phyloP scores from a whole-genome alignment of 306 rosid species.

The Sphenostylis stenocarpa region DNA sequence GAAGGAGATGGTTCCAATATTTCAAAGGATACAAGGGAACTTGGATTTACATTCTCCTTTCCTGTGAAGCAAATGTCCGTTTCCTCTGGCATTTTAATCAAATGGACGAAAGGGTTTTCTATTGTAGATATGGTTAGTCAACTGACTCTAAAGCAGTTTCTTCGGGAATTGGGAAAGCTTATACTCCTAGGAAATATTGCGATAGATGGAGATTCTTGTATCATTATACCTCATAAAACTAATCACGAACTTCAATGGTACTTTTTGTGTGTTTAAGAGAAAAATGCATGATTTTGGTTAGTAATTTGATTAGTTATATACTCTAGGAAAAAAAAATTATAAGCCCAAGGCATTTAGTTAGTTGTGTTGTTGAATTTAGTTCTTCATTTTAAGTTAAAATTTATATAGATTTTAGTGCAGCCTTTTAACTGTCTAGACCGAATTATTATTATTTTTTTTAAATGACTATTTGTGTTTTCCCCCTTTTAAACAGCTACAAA shows the following conservation, averaged over 20 bases:
- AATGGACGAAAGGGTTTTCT: conserved; percentile 89
- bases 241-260: neutral
- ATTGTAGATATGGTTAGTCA: conserved; percentile 76
- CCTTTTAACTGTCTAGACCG: neutral
- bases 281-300: neutral
- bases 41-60: conserved; percentile 94
- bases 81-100: conserved; percentile 78
- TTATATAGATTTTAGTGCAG: neutral
- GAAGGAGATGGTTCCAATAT: conserved; percentile 55
- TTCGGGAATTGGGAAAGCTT: conserved; percentile 23
- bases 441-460: conserved; percentile 25
- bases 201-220: conserved; percentile 5
- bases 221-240: neutral
- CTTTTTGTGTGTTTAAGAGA: neutral
- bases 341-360: neutral
- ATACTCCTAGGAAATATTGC: conserved; percentile 8
- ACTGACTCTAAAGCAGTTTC: conserved; percentile 30
- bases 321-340: neutral
- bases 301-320: neutral
- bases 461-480: neutral
- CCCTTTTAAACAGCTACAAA: neutral
- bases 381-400: neutral
- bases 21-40: conserved; percentile 57
- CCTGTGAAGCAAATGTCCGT: conserved; percentile 79
- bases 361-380: neutral